A percentile compares a stretch with the other conserved stretches of the same genome.
Evolutionary conservation across 345 rosid genomes (phyloP).

Genomic region (Orychophragmus violaceus): DNA sequence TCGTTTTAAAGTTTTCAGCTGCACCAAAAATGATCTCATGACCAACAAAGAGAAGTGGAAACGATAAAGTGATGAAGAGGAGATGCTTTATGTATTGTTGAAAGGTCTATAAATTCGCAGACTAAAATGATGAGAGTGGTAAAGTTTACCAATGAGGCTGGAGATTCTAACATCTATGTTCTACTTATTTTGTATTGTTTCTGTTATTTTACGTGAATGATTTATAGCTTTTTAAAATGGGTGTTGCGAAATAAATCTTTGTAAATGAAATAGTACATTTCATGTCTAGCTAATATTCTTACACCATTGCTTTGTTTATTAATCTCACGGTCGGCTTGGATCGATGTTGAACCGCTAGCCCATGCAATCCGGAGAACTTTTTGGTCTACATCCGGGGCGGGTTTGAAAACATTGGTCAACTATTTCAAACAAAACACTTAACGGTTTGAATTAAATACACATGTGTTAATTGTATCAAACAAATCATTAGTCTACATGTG

Average conservation of each 20-base stretch:
- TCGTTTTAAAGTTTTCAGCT: too few relatives aligned
- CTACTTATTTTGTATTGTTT: slow-evolving; percentile 1
- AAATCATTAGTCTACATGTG: not conserved
- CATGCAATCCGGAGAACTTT: too few relatives aligned
- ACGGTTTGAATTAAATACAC: not conserved
- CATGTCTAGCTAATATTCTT: not conserved
- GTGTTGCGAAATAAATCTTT: not conserved
- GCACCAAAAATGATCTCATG: not conserved
- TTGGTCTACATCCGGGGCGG: too few relatives aligned
- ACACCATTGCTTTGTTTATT: not conserved
- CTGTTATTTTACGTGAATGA: too few relatives aligned
- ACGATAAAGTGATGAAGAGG: not conserved
- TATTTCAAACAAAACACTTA: too few relatives aligned
- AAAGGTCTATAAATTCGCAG: not conserved
- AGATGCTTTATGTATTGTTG: slow-evolving; percentile 4
- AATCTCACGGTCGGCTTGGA: too few relatives aligned
- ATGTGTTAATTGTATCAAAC: not conserved
- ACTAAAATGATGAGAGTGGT: slow-evolving; percentile 4
- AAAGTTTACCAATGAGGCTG: slow-evolving; percentile 13
- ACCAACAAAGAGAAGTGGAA: slow-evolving; percentile 2
- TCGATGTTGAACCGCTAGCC: too few relatives aligned
- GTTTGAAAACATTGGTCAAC: too few relatives aligned
- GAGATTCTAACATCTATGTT: slow-evolving; percentile 16
- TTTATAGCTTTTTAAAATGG: not conserved
- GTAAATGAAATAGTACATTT: not conserved